Evolutionary conservation across 192 early-diverging fungal species (phyloP), one percentile per base, ranked within the genome.

Genomic region (Borealophlyctis nickersoniae): DNA sequence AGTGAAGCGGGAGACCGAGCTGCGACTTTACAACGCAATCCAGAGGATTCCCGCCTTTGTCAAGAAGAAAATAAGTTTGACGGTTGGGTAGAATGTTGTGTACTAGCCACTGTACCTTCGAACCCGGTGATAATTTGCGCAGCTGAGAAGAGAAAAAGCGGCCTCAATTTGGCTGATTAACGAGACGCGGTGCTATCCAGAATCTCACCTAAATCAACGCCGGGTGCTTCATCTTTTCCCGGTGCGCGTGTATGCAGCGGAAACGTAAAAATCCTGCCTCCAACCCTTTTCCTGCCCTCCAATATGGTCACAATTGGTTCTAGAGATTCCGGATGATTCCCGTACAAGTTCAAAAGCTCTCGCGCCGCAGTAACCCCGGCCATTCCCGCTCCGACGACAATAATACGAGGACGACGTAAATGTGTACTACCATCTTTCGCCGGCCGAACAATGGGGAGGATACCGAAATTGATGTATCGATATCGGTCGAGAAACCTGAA

Each of bases 381-480:
- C 1, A 82, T 70, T 0, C 79, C 79, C 14, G 69, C 60, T 13
- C 73, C 76, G 35, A 77, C 60, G n/a, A 77, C 63, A 9, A 70
- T 56, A 45, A 82, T 56, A 9, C 35, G 65, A 23, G 63, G 71
- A 58, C 48, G 32, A 7, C 39, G 7, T n/a, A 5, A 11, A 60
- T n/a, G 26, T 53, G 31, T 11, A 36, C 9, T 56, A 28, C 60
- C 11, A 57, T 28, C 27, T 58, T 5, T 60, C 52, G 39, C 55
- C 19, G 9, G 9, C 19, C 39, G 7, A 45, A 45, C 39, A 24
- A 9, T 50, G 14, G 60, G 52, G 49, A 80, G 68, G 29, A 69
- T 48, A 3, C 80, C 80, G 69, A 73, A 82, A 56, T 82, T 82
- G 62, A 82, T 82, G 35, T 73, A 77, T 27, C 80, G 63, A 45